Conservation (phyloP, 2,329 filamentous ascomycete species). For the Verticillium albo-atrum region DNA sequence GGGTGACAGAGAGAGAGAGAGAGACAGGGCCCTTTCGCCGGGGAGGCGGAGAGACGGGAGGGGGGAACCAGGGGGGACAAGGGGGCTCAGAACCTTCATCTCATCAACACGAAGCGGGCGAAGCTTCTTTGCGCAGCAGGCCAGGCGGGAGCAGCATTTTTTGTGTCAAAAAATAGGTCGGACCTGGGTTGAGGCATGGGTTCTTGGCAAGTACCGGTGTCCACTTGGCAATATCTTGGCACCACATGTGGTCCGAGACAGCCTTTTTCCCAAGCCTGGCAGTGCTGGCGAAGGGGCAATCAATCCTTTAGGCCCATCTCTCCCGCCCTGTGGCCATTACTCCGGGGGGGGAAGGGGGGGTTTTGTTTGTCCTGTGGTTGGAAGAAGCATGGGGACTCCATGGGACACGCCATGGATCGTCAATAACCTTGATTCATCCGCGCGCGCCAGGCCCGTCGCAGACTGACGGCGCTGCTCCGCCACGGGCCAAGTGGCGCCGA, state of each 20-base stretch:
- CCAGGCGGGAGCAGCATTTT: background rate
- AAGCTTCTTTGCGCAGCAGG: background rate
- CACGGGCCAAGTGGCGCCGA: background rate
- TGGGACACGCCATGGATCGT: background rate
- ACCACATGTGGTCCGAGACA: background rate
- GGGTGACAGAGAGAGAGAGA: background rate
- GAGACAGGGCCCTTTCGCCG: too few relatives aligned
- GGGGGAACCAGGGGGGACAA: too few relatives aligned
- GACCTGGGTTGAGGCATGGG: background rate
- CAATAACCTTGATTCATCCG: background rate
- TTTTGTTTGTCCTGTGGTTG: too few relatives aligned
- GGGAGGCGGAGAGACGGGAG: too few relatives aligned
- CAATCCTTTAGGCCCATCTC: background rate
- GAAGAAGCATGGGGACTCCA: background rate
- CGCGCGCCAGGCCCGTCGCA: background rate
- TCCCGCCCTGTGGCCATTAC: background rate
- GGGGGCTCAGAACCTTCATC: too few relatives aligned
- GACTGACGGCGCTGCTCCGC: background rate
- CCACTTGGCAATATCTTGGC: background rate
- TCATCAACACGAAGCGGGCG: background rate
- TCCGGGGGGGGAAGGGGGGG: too few relatives aligned
- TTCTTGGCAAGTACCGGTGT: background rate
- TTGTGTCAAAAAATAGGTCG: background rate
- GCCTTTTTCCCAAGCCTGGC: background rate
- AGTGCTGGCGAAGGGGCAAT: background rate